Conservation (phyloP, 2,329 filamentous ascomycete genomes). For the Trichoderma sp. region DNA sequence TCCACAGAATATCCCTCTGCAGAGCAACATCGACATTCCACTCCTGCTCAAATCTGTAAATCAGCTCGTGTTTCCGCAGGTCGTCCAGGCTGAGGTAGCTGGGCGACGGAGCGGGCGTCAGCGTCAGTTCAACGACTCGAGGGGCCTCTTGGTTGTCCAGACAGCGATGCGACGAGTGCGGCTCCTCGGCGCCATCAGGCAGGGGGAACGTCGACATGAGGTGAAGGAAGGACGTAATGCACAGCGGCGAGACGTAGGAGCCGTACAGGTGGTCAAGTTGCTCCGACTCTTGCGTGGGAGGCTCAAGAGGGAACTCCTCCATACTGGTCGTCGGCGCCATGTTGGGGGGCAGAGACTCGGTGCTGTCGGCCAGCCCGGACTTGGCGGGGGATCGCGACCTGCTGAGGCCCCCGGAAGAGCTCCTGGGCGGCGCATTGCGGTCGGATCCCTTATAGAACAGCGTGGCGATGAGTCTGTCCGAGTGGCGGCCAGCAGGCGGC, state of each 20-base stretch:
- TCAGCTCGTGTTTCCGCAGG: slow-evolving; percentile 73
- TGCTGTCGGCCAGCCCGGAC: slow-evolving; percentile 30
- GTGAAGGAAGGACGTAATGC: slow-evolving; percentile 63
- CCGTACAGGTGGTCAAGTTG: slow-evolving; percentile 64
- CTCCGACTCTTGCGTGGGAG: slow-evolving; percentile 52
- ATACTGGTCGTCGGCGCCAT: slow-evolving; percentile 58
- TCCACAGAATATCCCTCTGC: slow-evolving; percentile 69
- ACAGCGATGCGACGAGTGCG: slow-evolving; percentile 61
- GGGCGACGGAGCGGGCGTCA: slow-evolving; percentile 58
- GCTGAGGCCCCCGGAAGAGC: slow-evolving; percentile 23
- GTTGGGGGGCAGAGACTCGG: slow-evolving; percentile 46
- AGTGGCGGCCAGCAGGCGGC: slow-evolving; percentile 45
- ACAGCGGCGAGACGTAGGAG: slow-evolving; percentile 62
- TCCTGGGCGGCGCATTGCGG: slow-evolving; percentile 34
- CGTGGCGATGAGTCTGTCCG: slow-evolving; percentile 58
- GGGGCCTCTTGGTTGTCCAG: slow-evolving; percentile 60
- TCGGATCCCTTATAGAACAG: slow-evolving; percentile 57
- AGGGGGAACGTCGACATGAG: slow-evolving; percentile 62
- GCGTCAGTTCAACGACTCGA: slow-evolving; percentile 62
- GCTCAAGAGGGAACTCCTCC: slow-evolving; percentile 59
- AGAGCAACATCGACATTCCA: slow-evolving; percentile 86
- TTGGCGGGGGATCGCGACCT: slow-evolving; percentile 31
- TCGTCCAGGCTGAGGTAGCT: slow-evolving; percentile 66
- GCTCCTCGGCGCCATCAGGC: slow-evolving; percentile 48
- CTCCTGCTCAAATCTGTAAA: slow-evolving; percentile 81